Evolutionary conservation across 768 basidiomycete genomes (phyloP), one percentile per base, ranked within the genome.

Genomic region (Obba rivulosa): DNA sequence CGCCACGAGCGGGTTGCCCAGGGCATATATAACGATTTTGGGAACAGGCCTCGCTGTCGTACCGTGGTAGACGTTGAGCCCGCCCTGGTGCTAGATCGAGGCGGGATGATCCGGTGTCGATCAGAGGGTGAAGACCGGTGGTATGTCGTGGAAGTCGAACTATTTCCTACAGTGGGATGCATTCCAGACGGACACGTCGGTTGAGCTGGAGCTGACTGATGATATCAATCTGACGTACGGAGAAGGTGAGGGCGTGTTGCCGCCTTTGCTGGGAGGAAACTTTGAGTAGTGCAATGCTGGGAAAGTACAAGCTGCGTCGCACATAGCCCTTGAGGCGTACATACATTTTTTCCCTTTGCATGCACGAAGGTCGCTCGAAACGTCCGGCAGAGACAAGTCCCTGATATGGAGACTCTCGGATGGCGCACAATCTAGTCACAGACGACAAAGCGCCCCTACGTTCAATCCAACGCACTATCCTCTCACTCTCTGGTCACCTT

Each of bases 101-200:
- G n/a, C n/a, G n/a, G 11, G 25, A 20, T 36, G n/a, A 38, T 25
- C 18, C n/a, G 14, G 28, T 13, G 11, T 21, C 23, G 8, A 9
- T 25, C 51, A 83, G 81, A 77, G 70, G 55, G 79, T 83, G 8
- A 73, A 69, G 10, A 74, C 83, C 22, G 72, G 83, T 51, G 80
- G 80, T 4, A 59, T 70, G 48, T 67, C 72, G 10, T 82, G 79
- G 70, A 74, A 78, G 51, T 81, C 81, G 3, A 83, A 74, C 56
- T 84, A 81, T 49, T 84, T 74, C 56, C 63, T 84, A 40, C 80
- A 83, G 24, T 84, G 80, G 80, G 78, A 80, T 43, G 75, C 77
- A 16, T 84, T 83, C 54, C 67, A 66, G 20, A 64, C 57, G 3
- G 79, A 79, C 8, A 70, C 78, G 1, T 62, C 72, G 21, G 69